phyloP scores from a whole-genome alignment of 768 basidiomycete species.

The Leccinellum albellum region DNA sequence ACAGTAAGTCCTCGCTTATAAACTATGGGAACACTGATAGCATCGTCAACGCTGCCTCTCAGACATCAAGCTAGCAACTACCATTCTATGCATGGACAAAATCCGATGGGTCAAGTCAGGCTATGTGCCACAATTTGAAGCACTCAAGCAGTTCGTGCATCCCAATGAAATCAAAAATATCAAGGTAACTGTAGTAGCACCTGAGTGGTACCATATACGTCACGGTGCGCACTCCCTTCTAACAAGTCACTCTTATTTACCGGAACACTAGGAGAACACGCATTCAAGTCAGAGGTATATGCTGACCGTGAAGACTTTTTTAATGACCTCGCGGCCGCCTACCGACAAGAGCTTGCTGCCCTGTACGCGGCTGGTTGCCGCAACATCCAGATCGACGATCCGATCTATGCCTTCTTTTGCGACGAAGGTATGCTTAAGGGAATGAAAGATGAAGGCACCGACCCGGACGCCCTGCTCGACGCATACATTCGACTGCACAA shows the following conservation, averaged over 20 bases:
- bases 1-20: constrained; percentile 6
- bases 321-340: constrained; percentile 20
- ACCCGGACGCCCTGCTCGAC: background rate
- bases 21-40: background rate
- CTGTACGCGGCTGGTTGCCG: background rate
- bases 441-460: background rate
- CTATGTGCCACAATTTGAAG: constrained; percentile 53
- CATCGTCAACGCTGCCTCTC: background rate
- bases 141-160: constrained; percentile 51
- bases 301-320: constrained; percentile 40
- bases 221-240: constrained; percentile 42
- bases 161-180: constrained; percentile 35
- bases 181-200: constrained; percentile 70
- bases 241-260: background rate
- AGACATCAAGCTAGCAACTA: constrained; percentile 20
- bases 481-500: background rate
- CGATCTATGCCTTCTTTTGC: background rate
- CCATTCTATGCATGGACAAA: constrained; percentile 28
- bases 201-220: constrained; percentile 68
- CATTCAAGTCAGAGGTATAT: constrained; percentile 8
- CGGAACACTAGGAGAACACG: background rate
- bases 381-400: background rate
- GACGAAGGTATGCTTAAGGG: background rate
- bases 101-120: background rate
- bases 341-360: background rate